Evolutionary conservation across 805 yeast genomes (phyloP).

Genomic region (Wickerhamiella occidentalis): DNA sequence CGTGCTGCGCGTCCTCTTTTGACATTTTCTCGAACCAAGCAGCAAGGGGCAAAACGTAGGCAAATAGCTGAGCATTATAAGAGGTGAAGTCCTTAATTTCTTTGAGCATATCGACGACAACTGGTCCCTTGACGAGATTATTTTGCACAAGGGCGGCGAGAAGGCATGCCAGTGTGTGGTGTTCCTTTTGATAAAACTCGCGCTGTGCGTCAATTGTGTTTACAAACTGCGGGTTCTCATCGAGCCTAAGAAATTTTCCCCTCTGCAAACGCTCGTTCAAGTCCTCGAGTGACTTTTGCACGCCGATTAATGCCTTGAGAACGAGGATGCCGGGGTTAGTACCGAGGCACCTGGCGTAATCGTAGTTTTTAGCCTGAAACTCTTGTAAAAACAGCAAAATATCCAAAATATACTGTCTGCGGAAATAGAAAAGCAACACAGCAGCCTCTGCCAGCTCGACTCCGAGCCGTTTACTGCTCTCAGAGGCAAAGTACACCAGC

Average conservation of each 20-base stretch:
- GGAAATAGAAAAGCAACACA: conserved; percentile 49
- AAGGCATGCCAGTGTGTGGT: conserved; percentile 60
- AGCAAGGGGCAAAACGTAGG: conserved; percentile 49
- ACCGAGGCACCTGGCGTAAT: conserved; percentile 4
- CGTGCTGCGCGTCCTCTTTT: not conserved
- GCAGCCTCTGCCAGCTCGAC: conserved; percentile 35
- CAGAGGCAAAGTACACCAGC: conserved; percentile 40
- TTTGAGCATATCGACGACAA: conserved; percentile 33
- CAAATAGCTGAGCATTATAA: conserved; percentile 45
- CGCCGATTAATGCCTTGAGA: conserved; percentile 42
- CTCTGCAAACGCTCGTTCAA: conserved; percentile 40
- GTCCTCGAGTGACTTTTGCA: conserved; percentile 45
- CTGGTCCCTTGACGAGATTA: conserved; percentile 27
- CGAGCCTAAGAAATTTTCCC: conserved; percentile 41
- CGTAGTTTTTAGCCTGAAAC: conserved; percentile 11
- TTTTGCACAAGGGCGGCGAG: conserved; percentile 40
- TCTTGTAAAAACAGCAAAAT: conserved; percentile 16
- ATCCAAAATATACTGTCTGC: conserved; percentile 64
- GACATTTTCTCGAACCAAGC: conserved; percentile 13
- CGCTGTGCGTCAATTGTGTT: conserved; percentile 46
- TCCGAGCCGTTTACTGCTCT: conserved; percentile 30
- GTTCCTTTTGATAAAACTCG: conserved; percentile 49
- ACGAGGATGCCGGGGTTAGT: conserved; percentile 32
- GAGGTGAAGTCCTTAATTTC: conserved; percentile 40
- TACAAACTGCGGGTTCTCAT: conserved; percentile 33